These are phyloP conservation scores for Mycosarcoma mackinlayi DNA, from an alignment of 1,284 basidiomycete species.

Conservation along the genomic window DNA sequence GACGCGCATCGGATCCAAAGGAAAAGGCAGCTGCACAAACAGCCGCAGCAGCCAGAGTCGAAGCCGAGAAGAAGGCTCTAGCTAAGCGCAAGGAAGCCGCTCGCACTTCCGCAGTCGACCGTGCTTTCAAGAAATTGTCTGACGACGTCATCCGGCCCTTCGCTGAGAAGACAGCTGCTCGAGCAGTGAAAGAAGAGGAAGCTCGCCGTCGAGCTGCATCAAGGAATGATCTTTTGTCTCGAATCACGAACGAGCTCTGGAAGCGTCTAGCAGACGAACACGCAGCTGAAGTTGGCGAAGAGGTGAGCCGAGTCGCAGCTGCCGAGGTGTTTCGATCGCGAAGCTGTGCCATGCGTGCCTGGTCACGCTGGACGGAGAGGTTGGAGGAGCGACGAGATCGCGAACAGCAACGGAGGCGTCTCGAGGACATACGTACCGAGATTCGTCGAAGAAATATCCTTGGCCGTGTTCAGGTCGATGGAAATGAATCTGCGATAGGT, in stretches of 20 bases:
- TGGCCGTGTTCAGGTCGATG: slow-evolving; percentile 15
- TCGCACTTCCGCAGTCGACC: slow-evolving; percentile 15
- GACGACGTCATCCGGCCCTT: slow-evolving; percentile 15
- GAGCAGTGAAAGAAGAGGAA: slow-evolving; percentile 19
- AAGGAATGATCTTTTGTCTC: slow-evolving; percentile 15
- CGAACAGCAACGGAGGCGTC: slow-evolving; percentile 15
- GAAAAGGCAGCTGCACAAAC: slow-evolving; percentile 19
- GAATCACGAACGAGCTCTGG: slow-evolving; percentile 22
- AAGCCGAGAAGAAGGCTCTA: slow-evolving; percentile 18
- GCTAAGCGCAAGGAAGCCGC: slow-evolving; percentile 20
- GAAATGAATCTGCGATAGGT: not conserved
- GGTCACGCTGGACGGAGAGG: slow-evolving; percentile 23
- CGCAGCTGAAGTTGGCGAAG: slow-evolving; percentile 9
- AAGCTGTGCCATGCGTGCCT: slow-evolving; percentile 12
- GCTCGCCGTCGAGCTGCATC: slow-evolving; percentile 23
- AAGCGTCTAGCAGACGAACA: slow-evolving; percentile 17
- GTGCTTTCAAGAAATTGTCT: slow-evolving; percentile 22
- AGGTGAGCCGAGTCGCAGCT: slow-evolving; percentile 17
- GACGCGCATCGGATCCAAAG: slow-evolving; percentile 16
- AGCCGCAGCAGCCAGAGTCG: slow-evolving; percentile 16
- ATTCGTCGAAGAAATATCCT: slow-evolving; percentile 28
- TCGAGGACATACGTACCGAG: slow-evolving; percentile 27
- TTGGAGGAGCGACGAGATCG: slow-evolving; percentile 28
- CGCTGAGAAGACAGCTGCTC: slow-evolving; percentile 13
- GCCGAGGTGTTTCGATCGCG: slow-evolving; percentile 22